Percentiles rank a stretch among this genome's conserved stretches.
phyloP scores from a whole-genome alignment of 345 rosid species.

The Citrus inodora region DNA sequence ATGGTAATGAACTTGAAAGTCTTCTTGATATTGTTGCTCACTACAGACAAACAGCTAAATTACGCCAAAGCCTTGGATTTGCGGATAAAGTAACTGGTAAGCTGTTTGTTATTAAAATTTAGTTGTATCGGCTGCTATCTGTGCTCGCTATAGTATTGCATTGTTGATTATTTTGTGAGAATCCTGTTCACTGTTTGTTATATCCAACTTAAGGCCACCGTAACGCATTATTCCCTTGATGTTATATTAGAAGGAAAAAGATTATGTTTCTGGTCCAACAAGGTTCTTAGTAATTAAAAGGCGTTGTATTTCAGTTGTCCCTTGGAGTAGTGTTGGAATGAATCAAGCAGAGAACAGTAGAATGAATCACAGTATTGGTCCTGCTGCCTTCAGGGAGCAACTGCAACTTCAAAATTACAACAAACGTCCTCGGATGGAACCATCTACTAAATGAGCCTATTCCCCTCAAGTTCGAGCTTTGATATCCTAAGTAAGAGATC shows the following conservation, averaged over 20 bases:
- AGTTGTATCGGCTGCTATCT: not conserved
- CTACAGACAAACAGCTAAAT: conserved; percentile 26
- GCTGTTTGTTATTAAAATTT: conserved; percentile 2
- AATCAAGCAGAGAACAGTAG: not conserved
- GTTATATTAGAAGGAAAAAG: not conserved
- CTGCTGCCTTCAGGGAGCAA: not conserved
- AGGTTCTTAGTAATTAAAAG: not conserved
- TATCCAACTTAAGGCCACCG: not conserved
- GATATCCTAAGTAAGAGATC: not conserved
- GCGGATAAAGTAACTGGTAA: conserved; percentile 32
- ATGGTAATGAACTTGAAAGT: conserved; percentile 21
- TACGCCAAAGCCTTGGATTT: conserved; percentile 31
- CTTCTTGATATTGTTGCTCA: conserved; percentile 32
- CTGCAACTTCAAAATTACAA: not conserved
- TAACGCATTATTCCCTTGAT: not conserved
- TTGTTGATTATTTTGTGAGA: not conserved
- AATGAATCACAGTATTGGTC: not conserved
- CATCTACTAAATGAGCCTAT: not conserved
- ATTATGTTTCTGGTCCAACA: not conserved
- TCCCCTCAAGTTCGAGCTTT: not conserved
- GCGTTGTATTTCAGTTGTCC: not conserved
- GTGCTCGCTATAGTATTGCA: not conserved
- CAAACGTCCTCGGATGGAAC: conserved; percentile 22
- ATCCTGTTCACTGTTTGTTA: not conserved
- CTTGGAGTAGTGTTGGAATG: not conserved